Evolutionary conservation across 108 stramenopile species (phyloP).

Genomic region (Fistulifera pelliculosa): DNA sequence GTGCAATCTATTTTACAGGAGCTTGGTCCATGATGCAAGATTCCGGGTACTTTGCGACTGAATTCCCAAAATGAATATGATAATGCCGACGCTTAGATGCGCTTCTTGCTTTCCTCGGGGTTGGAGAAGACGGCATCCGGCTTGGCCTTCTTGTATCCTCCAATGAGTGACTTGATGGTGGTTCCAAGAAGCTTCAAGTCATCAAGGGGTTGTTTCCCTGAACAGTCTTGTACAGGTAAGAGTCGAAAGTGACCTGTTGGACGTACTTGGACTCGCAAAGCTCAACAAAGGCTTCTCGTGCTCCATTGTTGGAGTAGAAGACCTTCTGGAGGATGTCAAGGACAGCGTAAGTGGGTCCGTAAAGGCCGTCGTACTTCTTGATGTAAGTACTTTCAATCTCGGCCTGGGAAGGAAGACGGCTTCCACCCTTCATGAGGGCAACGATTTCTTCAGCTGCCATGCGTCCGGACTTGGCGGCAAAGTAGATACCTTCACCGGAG

Average conservation of each 20-base stretch:
- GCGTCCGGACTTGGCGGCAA: conserved; percentile 95
- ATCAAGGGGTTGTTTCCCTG: conserved; percentile 97
- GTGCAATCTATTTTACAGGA: too few relatives aligned
- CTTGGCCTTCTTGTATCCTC: conserved; percentile 90
- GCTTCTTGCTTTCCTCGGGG: conserved; percentile 92
- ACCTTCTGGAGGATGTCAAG: conserved; percentile 95
- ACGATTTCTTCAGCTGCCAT: conserved; percentile 96
- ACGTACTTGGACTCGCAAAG: conserved; percentile 96
- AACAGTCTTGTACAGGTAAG: conserved; percentile 97
- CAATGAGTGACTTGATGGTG: conserved; percentile 91
- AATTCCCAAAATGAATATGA: too few relatives aligned
- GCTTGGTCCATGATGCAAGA: too few relatives aligned
- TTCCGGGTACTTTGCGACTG: too few relatives aligned
- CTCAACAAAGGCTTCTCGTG: conserved; percentile 97
- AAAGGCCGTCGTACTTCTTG: conserved; percentile 85
- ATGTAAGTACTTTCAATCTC: conserved; percentile 91
- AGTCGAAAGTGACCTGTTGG: conserved; percentile 97
- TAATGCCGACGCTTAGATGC: conserved; percentile 56
- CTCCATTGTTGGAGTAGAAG: conserved; percentile 96
- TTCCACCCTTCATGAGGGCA: conserved; percentile 80
- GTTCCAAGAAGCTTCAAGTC: conserved; percentile 95
- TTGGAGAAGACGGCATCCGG: conserved; percentile 92
- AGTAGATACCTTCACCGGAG: conserved; percentile 98
- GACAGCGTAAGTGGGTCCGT: conserved; percentile 96
- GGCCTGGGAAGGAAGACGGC: conserved; percentile 82